Base-by-base conservation (phyloP, 2,329 filamentous ascomycete genomes). In the Stromatinia cepivora region DNA sequence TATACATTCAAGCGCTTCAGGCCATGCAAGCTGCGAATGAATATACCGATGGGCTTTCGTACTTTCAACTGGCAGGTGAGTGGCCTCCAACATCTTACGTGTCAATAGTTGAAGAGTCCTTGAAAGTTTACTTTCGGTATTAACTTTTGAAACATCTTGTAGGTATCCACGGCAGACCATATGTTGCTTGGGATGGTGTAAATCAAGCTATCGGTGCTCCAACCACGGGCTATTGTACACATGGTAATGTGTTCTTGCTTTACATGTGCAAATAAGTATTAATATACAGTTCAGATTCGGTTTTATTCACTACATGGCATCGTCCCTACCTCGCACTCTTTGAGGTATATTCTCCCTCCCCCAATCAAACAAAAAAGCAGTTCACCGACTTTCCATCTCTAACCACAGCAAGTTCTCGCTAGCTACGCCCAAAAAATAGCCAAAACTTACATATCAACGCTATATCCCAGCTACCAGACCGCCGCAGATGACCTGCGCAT, bases 271-370 rank as follows among this genome's bases (percentile, higher is more conserved):
- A 46, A 56, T 8, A 45, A 39, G 53, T 34, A 54, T 36, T 54
- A 31, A 67, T n/a, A 3, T 39, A 20, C 7, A 34, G 2, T n/a
- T 15, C 28, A 70, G 73, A 69, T 36, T 75, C 74, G n/a, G 69
- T 74, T 31, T 68, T 77, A 7, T 77, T 77, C 62, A 50, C 74
- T n/a, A 71, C 71, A 25, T 88, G 85, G 86, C 86, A 89, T 76
- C 83, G 86, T 8, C 82, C 85, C 4, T 88, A 85, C 70, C 74
- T 87, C 54, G 79, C 82, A 10, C 79, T 88, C 8, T 87, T 81
- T 69, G 86, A 88, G 80, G 84, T 85, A 77, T n/a, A 77, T 39
- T 22, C n/a, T 3, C 17, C 13, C 9, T 28, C n/a, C 36, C 25
- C 8, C 13, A 9, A 25, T 25, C 45, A 13, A 25, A 22, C 28